Evolutionary conservation across 2,329 filamentous ascomycete species (phyloP), one percentile per base, ranked within the genome.

Genomic region (Hypoxylon sp.): DNA sequence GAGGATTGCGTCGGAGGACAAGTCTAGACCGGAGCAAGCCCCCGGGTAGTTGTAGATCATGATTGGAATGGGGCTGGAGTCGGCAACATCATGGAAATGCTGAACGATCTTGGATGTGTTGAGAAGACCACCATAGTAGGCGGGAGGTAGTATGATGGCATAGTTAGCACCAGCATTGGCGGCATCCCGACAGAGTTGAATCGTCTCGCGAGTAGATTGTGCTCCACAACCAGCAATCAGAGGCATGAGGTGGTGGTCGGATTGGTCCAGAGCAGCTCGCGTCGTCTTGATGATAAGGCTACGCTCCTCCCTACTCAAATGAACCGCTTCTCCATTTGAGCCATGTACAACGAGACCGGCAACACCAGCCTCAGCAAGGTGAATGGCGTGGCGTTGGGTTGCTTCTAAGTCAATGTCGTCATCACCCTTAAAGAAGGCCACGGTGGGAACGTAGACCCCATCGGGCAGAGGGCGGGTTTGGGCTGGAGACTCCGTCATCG

Each of bases 291-390:
- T 91, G 69, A 93, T 83, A 58, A 84, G 80, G 56, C 86, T 85
- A 52, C 90, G 85, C 78, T 93, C 90, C n/a, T 85, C 83, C 69
- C 86, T 87, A 57, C 87, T 86, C 9, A 93, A 83, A 75, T 93
- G 90, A 2, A 91, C 89, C 0, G 91, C 91, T 80, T 93, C 91
- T 73, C 90, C 91, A 75, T 93, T 93, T 73, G 89, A 91, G 41
- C 90, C 90, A 77, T 92, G 90, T 2, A 88, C 89, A 19, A 91
- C 87, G 56, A 93, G 82, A 46, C 90, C 90, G 17, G 89, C 84
- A 45, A 93, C 84, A 36, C 90, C 90, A 21, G 89, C 85, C 61
- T 85, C 79, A 49, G 87, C 89, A 2, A 93, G 85, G 55, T 88
- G 86, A 21, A 87, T 80, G 28, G 88, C 88, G 65, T 86, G 84